Percentiles rank a stretch among this genome's conserved stretches.
These are phyloP conservation scores for Phytophthora ramorum DNA, from an alignment of 352 stramenopile genomes.

Conservation along the genomic window DNA sequence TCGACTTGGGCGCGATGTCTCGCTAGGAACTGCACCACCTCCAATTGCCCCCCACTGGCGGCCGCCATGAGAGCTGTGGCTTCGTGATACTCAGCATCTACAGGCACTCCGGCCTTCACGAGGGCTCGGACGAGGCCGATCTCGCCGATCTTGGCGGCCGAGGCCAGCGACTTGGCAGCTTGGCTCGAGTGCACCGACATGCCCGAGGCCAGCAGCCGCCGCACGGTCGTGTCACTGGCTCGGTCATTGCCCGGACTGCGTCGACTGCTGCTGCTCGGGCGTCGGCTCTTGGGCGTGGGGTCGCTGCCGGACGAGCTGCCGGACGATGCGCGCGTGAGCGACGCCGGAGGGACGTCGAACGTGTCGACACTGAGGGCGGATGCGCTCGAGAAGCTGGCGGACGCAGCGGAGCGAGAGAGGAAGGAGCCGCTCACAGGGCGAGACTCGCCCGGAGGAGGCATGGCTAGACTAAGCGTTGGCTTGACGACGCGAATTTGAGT, in stretches of 20 bases:
- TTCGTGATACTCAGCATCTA: conserved; percentile 52
- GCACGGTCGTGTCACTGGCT: conserved; percentile 24
- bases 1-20: conserved; percentile 35
- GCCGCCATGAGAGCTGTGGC: conserved; percentile 92
- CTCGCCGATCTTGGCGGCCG: conserved; percentile 22
- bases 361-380: conserved; percentile 6
- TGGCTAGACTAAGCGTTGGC: background rate
- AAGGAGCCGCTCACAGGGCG: conserved; percentile 21
- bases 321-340: conserved; percentile 3
- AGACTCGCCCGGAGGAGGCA: background rate
- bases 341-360: background rate
- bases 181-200: conserved; percentile 31
- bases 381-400: conserved; percentile 3
- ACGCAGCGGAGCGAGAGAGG: conserved; percentile 7
- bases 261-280: conserved; percentile 1
- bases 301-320: conserved; percentile 10
- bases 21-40: conserved; percentile 74
- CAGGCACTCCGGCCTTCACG: conserved; percentile 26
- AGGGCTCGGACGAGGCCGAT: conserved; percentile 29
- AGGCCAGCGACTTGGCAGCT: conserved; percentile 23
- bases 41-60: conserved; percentile 85
- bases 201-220: conserved; percentile 14
- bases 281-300: conserved; percentile 5
- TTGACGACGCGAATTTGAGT: background rate
- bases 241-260: conserved; percentile 17